Evolutionary conservation across 768 basidiomycete species (phyloP).

Genomic region (Podaxis pistillaris): DNA sequence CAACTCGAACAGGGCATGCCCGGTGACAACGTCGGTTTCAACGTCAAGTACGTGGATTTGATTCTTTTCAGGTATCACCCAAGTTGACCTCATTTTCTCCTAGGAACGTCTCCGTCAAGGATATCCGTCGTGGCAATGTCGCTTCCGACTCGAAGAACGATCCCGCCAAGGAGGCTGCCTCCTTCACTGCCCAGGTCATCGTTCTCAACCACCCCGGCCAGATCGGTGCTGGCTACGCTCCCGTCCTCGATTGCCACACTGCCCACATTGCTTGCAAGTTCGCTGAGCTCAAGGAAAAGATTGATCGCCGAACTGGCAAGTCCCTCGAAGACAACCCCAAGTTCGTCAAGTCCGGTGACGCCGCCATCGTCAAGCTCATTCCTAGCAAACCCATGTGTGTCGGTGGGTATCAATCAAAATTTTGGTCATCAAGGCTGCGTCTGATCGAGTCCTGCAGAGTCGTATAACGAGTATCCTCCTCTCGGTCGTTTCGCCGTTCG

Average conservation of each 20-base stretch:
- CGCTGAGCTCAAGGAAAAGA: conserved; percentile 97
- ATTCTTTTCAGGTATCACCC: background rate
- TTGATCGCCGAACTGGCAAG: conserved; percentile 98
- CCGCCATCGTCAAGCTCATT: conserved; percentile 96
- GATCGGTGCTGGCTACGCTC: conserved; percentile 98
- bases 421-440: background rate
- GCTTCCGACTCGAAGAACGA: conserved; percentile 99
- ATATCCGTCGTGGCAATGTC: conserved; percentile 99
- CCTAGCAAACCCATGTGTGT: conserved; percentile 90
- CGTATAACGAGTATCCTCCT: conserved; percentile 97
- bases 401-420: background rate
- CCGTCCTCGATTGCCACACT: conserved; percentile 99
- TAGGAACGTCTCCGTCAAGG: conserved; percentile 99
- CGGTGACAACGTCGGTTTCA: conserved; percentile 99
- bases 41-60: conserved; percentile 74
- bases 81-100: conserved; percentile 8
- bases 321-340: conserved; percentile 85
- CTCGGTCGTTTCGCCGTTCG: conserved; percentile 99
- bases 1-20: conserved; percentile 92
- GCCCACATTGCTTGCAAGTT: conserved; percentile 99
- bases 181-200: conserved; percentile 99
- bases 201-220: conserved; percentile 99
- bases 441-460: conserved; percentile 39
- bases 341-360: conserved; percentile 99
- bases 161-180: conserved; percentile 98